Evolutionary conservation across 192 early-diverging fungal species (phyloP).

Genomic region (Glomus cerebriforme): DNA sequence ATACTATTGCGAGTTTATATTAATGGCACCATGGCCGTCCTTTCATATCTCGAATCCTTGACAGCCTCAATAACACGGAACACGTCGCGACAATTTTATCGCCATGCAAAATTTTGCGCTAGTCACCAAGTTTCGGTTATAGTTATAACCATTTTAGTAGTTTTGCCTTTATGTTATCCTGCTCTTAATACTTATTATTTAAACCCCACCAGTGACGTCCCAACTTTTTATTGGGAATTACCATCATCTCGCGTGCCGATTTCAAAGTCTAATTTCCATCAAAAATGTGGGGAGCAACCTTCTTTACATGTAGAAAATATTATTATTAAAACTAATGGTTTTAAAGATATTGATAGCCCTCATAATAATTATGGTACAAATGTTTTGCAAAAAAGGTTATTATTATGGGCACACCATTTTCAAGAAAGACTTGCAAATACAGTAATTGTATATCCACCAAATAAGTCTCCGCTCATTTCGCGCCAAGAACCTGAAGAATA

Average conservation of each 20-base stretch:
- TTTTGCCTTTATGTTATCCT: slow-evolving; percentile 60
- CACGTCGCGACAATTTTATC: slow-evolving; percentile 50
- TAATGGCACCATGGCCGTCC: neutral
- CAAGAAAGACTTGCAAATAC: slow-evolving; percentile 19
- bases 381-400: slow-evolving; percentile 18
- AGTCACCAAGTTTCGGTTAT: slow-evolving; percentile 60
- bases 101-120: slow-evolving; percentile 65
- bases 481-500: neutral
- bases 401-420: slow-evolving; percentile 8
- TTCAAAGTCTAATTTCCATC: neutral
- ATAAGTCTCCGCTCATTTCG: neutral
- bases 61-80: neutral
- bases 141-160: slow-evolving; percentile 52
- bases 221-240: slow-evolving; percentile 43
- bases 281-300: slow-evolving; percentile 22
- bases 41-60: neutral
- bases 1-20: neutral
- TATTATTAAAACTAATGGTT: slow-evolving; percentile 19
- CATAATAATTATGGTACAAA: neutral
- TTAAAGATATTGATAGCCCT: neutral
- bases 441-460: neutral
- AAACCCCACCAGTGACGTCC: slow-evolving; percentile 31
- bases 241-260: slow-evolving; percentile 37
- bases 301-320: slow-evolving; percentile 5
- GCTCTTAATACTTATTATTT: slow-evolving; percentile 44